phyloP scores from a whole-genome alignment of 306 rosid species.

The Amphicarpaea edgeworthii region DNA sequence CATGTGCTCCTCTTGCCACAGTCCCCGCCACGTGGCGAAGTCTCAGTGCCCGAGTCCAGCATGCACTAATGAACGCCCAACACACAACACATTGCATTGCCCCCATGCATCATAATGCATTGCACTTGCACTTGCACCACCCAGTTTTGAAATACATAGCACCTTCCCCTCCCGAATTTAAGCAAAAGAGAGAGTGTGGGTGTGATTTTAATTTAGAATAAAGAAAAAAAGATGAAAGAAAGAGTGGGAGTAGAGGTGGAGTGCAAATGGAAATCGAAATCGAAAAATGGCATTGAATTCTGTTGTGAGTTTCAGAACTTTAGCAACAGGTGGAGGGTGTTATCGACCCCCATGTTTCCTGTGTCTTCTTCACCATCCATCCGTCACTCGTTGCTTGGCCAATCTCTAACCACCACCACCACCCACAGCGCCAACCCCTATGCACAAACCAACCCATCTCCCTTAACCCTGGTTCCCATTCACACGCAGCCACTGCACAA shows the following conservation, averaged over 20 bases:
- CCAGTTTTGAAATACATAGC: conserved; percentile 32
- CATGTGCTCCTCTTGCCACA: not conserved
- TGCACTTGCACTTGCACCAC: too few species aligned
- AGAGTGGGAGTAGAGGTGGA: conserved; percentile 22
- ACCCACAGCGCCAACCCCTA: conserved; percentile 47
- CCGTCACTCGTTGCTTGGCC: conserved; percentile 69
- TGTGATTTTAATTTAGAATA: conserved; percentile 8
- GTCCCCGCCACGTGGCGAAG: not conserved
- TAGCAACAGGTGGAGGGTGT: conserved; percentile 68
- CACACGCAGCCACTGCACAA: conserved; percentile 50
- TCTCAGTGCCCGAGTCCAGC: not conserved
- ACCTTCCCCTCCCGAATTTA: conserved; percentile 21
- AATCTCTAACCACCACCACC: conserved; percentile 58
- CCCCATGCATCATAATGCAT: conserved; percentile 44
- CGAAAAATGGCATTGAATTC: conserved; percentile 67
- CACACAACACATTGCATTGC: not conserved
- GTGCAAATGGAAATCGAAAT: conserved; percentile 49
- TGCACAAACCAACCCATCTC: conserved; percentile 43
- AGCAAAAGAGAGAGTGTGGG: too few species aligned
- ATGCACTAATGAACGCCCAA: not conserved
- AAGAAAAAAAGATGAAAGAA: conserved; percentile 41
- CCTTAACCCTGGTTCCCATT: conserved; percentile 58
- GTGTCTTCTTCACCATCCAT: conserved; percentile 55
- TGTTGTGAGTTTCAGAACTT: conserved; percentile 75
- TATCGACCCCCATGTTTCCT: conserved; percentile 45